Base-by-base conservation (phyloP, 139 green algal genomes). In the Ulvella scutata region DNA sequence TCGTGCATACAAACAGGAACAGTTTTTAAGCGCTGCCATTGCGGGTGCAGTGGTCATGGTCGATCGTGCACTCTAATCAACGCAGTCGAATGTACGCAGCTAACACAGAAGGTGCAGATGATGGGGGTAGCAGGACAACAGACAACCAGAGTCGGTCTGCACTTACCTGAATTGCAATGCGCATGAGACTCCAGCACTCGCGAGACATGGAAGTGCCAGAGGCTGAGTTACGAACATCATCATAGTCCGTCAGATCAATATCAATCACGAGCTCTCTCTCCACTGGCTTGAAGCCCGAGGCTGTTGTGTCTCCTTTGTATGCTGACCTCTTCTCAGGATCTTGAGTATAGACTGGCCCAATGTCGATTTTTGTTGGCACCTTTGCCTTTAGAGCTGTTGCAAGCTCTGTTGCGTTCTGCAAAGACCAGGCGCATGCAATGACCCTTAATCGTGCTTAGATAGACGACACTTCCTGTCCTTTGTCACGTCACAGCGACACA, bases 261-360 rank as follows among this genome's bases (percentile, higher is more conserved):
- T 99, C 95, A 80, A 99, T 97, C 43, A 99, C 95, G 31, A 99
- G 86, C 87, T 99, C 95, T 23, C 94, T 82, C 77, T 98, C 88
- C 43, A 93, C 76, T 1, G 92, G 90, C 20, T 74, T 36, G 76
- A 98, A 98, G 36, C 44, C 87, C 38, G 75, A 78, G 23, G 75
- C 1, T n/a, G n/a, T n/a, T 29, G 21, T 60, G 23, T 61, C 51
- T 76, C 84, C 82, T 72, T 78, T 72, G 77, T 91, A 91, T 0
- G 87, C 84, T 17, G 75, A 77, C 2, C 93, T 72, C n/a, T 90
- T 82, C 62, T 85, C 72, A 9, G 96, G 95, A 74, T 98, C 92
- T 7, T 89, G 82, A 44, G 90, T 96, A 86, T 97, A 99, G 17
- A 99, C 88, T 3, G 95, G 91, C 3, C 95, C 95, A 61, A 99